Conservation (phyloP, 768 basidiomycete genomes). For the Boletus pseudopeckii region DNA sequence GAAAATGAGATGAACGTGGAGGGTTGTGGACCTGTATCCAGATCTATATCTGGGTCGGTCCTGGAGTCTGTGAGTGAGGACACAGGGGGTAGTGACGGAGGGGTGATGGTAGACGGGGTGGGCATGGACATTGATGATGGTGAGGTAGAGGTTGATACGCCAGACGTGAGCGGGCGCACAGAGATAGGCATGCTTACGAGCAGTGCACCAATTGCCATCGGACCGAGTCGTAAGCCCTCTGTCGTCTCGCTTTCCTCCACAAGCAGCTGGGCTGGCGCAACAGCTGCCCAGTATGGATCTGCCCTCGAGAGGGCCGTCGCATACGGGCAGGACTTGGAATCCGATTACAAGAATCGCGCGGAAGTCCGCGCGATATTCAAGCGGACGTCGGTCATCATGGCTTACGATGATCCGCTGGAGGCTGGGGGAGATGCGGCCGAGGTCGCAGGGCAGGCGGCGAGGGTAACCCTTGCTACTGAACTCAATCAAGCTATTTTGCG, state of each 20-base stretch:
- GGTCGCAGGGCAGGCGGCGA: conserved; percentile 65
- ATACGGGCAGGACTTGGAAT: conserved; percentile 71
- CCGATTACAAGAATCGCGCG: conserved; percentile 62
- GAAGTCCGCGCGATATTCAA: conserved; percentile 67
- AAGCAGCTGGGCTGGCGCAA: conserved; percentile 22
- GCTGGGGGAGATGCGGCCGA: conserved; percentile 63
- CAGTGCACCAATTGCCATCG: conserved; percentile 29
- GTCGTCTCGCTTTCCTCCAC: conserved; percentile 27
- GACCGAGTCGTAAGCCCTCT: conserved; percentile 30
- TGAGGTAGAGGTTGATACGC: conserved; percentile 31
- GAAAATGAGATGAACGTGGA: conserved; percentile 34
- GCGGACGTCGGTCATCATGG: conserved; percentile 75
- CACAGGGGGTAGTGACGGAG: conserved; percentile 34
- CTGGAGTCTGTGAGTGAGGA: conserved; percentile 35
- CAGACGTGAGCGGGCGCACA: conserved; percentile 9
- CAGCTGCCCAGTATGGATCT: conserved; percentile 45
- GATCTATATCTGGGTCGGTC: conserved; percentile 24
- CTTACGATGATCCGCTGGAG: conserved; percentile 70
- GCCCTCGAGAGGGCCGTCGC: conserved; percentile 62
- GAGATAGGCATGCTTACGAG: conserved; percentile 11
- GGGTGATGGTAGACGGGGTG: conserved; percentile 44
- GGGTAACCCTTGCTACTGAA: conserved; percentile 66
- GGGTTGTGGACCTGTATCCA: conserved; percentile 21
- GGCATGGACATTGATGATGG: conserved; percentile 55
- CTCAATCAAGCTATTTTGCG: conserved; percentile 81